Percentiles rank a stretch among this genome's conserved stretches.
These are phyloP conservation scores for Plantago lanceolata DNA, from an alignment of 305 asterid genomes.

Conservation along the genomic window DNA sequence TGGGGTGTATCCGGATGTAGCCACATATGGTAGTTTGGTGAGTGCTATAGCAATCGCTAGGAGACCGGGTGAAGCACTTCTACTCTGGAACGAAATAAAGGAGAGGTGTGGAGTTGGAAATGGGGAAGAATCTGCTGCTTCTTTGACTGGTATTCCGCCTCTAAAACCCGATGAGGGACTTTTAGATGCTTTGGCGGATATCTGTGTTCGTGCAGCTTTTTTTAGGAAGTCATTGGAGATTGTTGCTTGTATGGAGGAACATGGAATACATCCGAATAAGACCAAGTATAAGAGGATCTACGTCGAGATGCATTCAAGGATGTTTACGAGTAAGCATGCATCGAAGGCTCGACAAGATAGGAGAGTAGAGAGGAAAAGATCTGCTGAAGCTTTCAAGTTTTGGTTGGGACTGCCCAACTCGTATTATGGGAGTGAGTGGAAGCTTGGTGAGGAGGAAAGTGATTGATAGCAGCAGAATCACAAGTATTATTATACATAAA, in stretches of 20 bases:
- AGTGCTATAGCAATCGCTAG: slow-evolving; percentile 77
- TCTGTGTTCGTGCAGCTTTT: slow-evolving; percentile 92
- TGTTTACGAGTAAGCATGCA: slow-evolving; percentile 98
- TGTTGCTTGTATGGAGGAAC: slow-evolving; percentile 85
- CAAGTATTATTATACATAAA: slow-evolving; percentile 16
- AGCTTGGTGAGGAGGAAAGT: slow-evolving; percentile 47
- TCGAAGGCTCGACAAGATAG: slow-evolving; percentile 84
- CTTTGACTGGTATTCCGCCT: slow-evolving; percentile 33
- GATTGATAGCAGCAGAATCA: slow-evolving; percentile 9
- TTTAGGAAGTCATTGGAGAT: slow-evolving; percentile 87
- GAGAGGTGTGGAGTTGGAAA: slow-evolving; percentile 53
- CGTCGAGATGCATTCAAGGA: slow-evolving; percentile 97
- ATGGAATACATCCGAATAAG: slow-evolving; percentile 79
- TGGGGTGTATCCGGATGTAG: slow-evolving; percentile 59
- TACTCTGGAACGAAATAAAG: slow-evolving; percentile 87
- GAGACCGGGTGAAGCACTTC: slow-evolving; percentile 92
- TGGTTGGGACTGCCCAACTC: slow-evolving; percentile 96
- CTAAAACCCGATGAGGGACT: slow-evolving; percentile 82
- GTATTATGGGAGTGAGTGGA: slow-evolving; percentile 86
- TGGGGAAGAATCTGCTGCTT: slow-evolving; percentile 30
- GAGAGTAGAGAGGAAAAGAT: slow-evolving; percentile 79
- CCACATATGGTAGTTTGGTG: slow-evolving; percentile 92
- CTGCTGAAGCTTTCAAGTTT: slow-evolving; percentile 96
- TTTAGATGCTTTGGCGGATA: slow-evolving; percentile 77
- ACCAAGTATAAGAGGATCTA: slow-evolving; percentile 83